Percentiles rank a stretch among this genome's conserved stretches.
Conservation (phyloP, 257 asterid species). For the Plantago ovata region DNA sequence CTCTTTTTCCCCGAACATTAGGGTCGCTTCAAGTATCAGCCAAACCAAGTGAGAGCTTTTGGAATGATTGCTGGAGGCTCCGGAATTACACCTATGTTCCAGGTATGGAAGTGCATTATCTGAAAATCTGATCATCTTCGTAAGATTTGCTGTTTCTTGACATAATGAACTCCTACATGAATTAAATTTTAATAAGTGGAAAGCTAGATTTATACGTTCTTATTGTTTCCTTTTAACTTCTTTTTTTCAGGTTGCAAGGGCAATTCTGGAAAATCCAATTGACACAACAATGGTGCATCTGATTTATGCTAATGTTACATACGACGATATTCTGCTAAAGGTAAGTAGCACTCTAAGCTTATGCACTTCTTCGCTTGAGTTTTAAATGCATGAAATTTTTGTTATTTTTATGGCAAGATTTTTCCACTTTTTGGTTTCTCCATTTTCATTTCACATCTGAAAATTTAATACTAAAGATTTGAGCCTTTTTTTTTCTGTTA, state of each 20-base stretch:
- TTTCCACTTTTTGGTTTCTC: too few species aligned
- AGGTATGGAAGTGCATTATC: slow-evolving; percentile 26
- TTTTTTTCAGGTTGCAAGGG: slow-evolving; percentile 61
- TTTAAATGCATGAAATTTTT: neutral
- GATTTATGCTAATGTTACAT: slow-evolving; percentile 78
- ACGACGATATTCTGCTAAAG: slow-evolving; percentile 79
- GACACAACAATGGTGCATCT: slow-evolving; percentile 76
- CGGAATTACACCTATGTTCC: slow-evolving; percentile 60
- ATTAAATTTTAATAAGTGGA: neutral
- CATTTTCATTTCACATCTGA: too few species aligned
- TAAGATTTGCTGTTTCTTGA: neutral
- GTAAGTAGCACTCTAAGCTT: slow-evolving; percentile 26
- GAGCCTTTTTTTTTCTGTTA: too few species aligned
- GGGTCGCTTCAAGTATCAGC: slow-evolving; percentile 59
- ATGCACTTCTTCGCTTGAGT: slow-evolving; percentile 11
- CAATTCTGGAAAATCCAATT: slow-evolving; percentile 72
- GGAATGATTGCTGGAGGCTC: slow-evolving; percentile 68
- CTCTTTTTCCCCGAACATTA: slow-evolving; percentile 2
- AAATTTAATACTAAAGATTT: too few species aligned
- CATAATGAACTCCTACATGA: neutral
- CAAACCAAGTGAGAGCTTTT: slow-evolving; percentile 50
- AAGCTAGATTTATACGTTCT: neutral
- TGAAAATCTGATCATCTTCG: neutral
- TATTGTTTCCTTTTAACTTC: neutral
- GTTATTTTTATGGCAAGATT: too few species aligned